A percentile compares a stretch with the other conserved stretches of the same genome.
Evolutionary conservation across 441 rosid genomes (phyloP).

Genomic region (Eruca vesicaria): DNA sequence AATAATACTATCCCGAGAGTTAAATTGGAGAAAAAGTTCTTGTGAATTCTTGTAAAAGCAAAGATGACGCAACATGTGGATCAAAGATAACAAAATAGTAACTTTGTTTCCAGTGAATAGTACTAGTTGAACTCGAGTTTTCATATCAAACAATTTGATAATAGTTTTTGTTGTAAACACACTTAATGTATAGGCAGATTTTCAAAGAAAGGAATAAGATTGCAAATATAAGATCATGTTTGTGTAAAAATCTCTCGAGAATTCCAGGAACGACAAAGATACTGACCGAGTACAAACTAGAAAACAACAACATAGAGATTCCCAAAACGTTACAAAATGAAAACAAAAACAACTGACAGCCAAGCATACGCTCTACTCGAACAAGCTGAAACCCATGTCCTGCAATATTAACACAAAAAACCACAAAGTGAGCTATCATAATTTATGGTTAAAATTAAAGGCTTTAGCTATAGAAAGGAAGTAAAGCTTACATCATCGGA

Average conservation of each 20-base stretch:
- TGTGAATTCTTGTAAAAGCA: too few relatives aligned
- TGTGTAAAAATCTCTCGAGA: constrained; percentile 6
- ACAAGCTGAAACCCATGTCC: constrained; percentile 66
- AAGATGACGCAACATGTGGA: background rate
- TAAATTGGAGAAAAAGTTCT: too few relatives aligned
- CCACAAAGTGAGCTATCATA: background rate
- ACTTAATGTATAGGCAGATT: background rate
- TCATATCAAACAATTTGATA: background rate
- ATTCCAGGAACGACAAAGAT: background rate
- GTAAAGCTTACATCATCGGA: constrained; percentile 72
- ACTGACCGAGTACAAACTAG: constrained; percentile 8
- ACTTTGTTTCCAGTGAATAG: background rate
- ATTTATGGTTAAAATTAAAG: too few relatives aligned
- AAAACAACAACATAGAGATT: constrained; percentile 3
- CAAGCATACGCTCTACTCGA: background rate
- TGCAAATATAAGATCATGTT: background rate
- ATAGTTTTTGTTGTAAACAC: background rate
- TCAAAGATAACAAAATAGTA: background rate
- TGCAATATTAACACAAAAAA: constrained; percentile 31
- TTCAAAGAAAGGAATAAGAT: background rate
- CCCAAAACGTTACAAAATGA: background rate
- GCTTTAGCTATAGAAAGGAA: too few relatives aligned
- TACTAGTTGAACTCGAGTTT: background rate
- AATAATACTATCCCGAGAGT: background rate
- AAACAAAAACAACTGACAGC: background rate